Base-by-base conservation (phyloP, 441 rosid genomes). In the Adansonia rubrostipa region DNA sequence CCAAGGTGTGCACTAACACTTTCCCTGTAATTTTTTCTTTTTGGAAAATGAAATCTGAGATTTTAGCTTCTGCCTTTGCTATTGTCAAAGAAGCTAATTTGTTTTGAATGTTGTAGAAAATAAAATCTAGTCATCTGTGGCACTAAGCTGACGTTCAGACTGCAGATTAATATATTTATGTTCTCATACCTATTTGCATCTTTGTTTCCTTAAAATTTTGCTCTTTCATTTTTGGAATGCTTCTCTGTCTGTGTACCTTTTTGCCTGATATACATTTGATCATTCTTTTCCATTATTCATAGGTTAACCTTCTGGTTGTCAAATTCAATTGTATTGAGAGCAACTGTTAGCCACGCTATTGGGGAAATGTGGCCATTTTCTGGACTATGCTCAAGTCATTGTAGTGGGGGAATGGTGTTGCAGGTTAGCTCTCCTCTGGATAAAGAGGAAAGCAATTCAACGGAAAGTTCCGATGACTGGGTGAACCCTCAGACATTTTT, bases 231-330 rank as follows among this genome's bases (percentile, higher is more conserved):
- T 64, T 68, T 45, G 13, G 51, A 40, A 58, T 24, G 45, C 33
- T 77, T 50, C 28, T 44, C 11, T 70, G 10, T 33, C 13, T 42
- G 22, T 58, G 33, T 17, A 19, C 75, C 75, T 70, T 28, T 62
- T 58, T 17, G 4, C 64, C 17, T 68, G 56, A 45, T 10, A 36
- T 73, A 8, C 54, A 40, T 67, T 36, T 78, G 60, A 80, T 61
- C 13, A 54, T 60, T 40, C 36, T 79, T 65, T 77, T 48, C 65
- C 76, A 68, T 76, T 56, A 14, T 72, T 76, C 58, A 68, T 89
- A 96, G 99, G 90, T 86, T 96, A 80, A 90, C 91, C 56, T 96
- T 93, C 87, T 96, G 99, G 98, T 74, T 96, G 77, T 93, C 99
- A 65, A 96, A 93, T 80, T 87, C 96, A 48, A 84, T 92, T 76